Evolutionary conservation across 192 early-diverging fungal species (phyloP).

Genomic region (Irineochytrium annulatum): DNA sequence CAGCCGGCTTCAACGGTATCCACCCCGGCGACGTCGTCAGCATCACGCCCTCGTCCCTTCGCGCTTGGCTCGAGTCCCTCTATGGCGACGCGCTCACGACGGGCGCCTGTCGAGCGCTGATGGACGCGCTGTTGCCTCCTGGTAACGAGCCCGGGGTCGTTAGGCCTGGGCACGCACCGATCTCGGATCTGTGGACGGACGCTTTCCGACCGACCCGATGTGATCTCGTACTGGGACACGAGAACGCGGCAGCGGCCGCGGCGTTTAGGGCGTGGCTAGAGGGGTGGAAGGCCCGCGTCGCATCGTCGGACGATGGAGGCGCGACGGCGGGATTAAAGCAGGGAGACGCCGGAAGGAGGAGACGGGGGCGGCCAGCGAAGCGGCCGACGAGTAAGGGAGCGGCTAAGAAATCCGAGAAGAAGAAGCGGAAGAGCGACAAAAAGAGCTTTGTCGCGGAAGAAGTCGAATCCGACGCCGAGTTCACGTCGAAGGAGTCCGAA

Average conservation of each 20-base stretch:
- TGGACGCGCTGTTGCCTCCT: background rate
- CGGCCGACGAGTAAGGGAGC: slow-evolving; percentile 3
- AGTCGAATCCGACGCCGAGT: background rate
- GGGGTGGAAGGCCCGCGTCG: slow-evolving; percentile 4
- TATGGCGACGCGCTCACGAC: background rate
- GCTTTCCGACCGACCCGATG: slow-evolving; percentile 1
- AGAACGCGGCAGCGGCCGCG: background rate
- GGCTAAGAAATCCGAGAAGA: background rate
- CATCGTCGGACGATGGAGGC: background rate
- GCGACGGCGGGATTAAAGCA: background rate
- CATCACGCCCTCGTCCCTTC: too few species aligned
- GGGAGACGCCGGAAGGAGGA: background rate
- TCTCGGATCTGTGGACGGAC: slow-evolving; percentile 10
- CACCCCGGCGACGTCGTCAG: too few species aligned
- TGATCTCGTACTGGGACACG: background rate
- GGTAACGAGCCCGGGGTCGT: background rate
- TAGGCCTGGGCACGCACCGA: too few species aligned
- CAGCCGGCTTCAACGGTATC: too few species aligned
- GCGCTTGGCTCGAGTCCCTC: background rate
- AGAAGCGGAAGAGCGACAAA: slow-evolving; percentile 5
- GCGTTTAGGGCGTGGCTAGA: slow-evolving; percentile 11
- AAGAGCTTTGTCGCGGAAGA: background rate
- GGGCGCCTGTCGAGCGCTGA: background rate
- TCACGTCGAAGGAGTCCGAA: slow-evolving; percentile 16
- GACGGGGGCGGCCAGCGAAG: background rate